Evolutionary conservation across 306 rosid genomes (phyloP), one percentile per base, ranked within the genome.

Genomic region (Pyrus betulifolia): DNA sequence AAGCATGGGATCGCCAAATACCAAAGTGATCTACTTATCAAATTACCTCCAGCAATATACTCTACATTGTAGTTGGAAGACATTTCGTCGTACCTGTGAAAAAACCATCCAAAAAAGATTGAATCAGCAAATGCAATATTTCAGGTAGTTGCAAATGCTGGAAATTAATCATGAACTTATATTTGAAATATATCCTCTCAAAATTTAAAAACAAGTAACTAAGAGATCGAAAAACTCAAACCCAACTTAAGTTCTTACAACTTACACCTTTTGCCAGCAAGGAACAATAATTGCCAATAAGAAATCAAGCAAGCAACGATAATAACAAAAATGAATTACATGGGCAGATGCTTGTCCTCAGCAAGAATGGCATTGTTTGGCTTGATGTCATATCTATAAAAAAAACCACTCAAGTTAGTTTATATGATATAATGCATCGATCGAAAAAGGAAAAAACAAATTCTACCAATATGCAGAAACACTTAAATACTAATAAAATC

Each of bases 1-100:
- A 30, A 42, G 21, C 9, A 31, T 28, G 22, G 55, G 63, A 79
- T 4, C 35, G 25, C 4, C 40, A 49, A 46, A 23, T 11, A 63
- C 18, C 30, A 4, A 33, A 67, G 64, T 18, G 54, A 70, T 69
- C 40, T 25, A 45, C 46, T 5, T 31, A 38, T n/a, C 44, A 71
- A 49, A 72, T 79, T 87, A 95, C 98, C 98, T 92, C 98, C 98
- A 72, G 97, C 98, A 81, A 89, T 95, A 79, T 85, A 95, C 78
- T 95, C 98, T 80, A 92, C 98, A 15, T 79, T 89, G 65, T 60
- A 60, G 23, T 88, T 88, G 75, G 83, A 27, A 70, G 90, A 70
- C 88, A 90, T 21, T 79, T 92, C 97, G 0, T 92, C 97, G 1
- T 92, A 95, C 96, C 97, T 95, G 71, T 30, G 25, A 69, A 58